Conservation (phyloP, 2,329 filamentous ascomycete species). For the Xylaria sp. region DNA sequence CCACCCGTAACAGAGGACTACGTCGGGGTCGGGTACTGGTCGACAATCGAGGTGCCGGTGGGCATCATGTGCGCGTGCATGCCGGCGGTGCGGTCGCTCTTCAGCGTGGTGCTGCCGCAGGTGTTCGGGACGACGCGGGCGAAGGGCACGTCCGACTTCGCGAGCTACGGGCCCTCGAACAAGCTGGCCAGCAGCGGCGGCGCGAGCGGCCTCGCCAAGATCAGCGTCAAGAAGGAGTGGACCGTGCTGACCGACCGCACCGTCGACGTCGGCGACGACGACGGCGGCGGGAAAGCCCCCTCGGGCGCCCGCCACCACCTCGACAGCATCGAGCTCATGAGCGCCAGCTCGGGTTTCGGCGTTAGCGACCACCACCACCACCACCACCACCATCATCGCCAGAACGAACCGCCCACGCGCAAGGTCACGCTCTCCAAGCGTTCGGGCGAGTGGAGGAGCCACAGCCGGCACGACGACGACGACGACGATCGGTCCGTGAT, state of each 20-base stretch:
- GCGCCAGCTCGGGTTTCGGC: neutral
- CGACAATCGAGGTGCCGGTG: constrained; percentile 39
- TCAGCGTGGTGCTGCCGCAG: constrained; percentile 33
- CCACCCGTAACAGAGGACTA: constrained; percentile 33
- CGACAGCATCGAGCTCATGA: constrained; percentile 11
- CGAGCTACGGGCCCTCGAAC: constrained; percentile 15
- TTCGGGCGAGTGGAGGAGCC: constrained; percentile 17
- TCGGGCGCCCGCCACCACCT: neutral
- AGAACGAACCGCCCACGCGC: constrained; percentile 5
- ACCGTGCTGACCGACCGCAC: constrained; percentile 28
- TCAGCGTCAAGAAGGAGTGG: constrained; percentile 37
- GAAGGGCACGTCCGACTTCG: constrained; percentile 14
- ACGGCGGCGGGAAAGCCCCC: constrained; percentile 7
- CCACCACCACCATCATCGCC: neutral
- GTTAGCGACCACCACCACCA: too few species aligned
- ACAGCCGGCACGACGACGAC: constrained; percentile 4
- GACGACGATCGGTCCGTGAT: constrained; percentile 7
- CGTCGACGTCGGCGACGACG: constrained; percentile 4
- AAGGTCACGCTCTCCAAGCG: constrained; percentile 25
- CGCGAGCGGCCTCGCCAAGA: constrained; percentile 15
- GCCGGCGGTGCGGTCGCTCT: constrained; percentile 37
- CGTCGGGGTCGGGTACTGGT: constrained; percentile 37
- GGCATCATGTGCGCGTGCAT: constrained; percentile 39
- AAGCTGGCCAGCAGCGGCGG: neutral
- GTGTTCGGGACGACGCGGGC: constrained; percentile 32